Evolutionary conservation across 1,284 basidiomycete genomes (phyloP), one percentile per base, ranked within the genome.

Genomic region (Anthracocystis setariae): DNA sequence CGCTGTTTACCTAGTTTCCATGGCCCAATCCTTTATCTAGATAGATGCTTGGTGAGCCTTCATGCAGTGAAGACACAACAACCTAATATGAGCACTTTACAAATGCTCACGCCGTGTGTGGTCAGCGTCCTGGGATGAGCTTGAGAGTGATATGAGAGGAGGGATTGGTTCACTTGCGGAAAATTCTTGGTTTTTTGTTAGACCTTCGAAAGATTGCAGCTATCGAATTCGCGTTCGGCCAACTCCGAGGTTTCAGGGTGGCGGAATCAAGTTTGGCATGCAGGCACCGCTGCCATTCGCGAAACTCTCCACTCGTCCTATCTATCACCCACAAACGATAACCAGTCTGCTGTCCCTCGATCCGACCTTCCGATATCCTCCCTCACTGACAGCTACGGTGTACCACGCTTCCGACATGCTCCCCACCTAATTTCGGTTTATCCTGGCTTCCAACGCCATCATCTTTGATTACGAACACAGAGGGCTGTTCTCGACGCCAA

Each of bases 1-100:
- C 59, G 13, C 33, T 55, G 8, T 72, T 72, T 24, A 67, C 39
- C 53, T 72, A 62, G 46, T 35, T 21, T 20, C 37, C 25, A 23
- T 21, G 18, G 38, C 24, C 5, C 33, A 35, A 8, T 15, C 32
- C 8, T 15, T 33, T 15, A 15, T 33, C 21, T 3, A 35, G n/a
- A 42, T 47, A 56, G 44, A 56, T 32, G 32, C 44, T n/a, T n/a
- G n/a, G n/a, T n/a, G n/a, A n/a, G n/a, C n/a, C n/a, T n/a, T n/a
- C n/a, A n/a, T n/a, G n/a, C n/a, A n/a, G n/a, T n/a, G n/a, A n/a
- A n/a, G n/a, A n/a, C n/a, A n/a, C n/a, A n/a, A 43, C 33, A 35
- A 44, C 38, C 33, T 29, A 21, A 18, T 27, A 25, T 32, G 18
- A 39, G 27, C 20, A 24, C 15, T n/a, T 5, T 17, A n/a, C 24